Evolutionary conservation across 495 filamentous ascomycete genomes (phyloP), one percentile per base, ranked within the genome.

Genomic region (Lophiotrema nucula): DNA sequence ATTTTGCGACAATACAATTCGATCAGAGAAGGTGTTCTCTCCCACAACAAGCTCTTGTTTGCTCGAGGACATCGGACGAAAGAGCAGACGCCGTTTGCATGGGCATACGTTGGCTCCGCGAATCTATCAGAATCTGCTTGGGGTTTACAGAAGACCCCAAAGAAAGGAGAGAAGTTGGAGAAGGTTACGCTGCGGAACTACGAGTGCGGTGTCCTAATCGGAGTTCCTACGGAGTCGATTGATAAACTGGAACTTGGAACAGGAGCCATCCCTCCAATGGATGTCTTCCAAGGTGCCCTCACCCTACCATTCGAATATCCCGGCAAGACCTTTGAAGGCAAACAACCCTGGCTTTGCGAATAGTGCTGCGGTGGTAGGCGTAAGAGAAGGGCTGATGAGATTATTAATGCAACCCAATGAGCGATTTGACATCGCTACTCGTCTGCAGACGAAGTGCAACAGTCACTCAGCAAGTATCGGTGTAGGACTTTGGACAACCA

Each of bases 121-220:
- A 98, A 98, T 71, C 66, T 95, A 6, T 92, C 90, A 0, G 90
- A 96, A 71, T 91, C 87, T 64, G 93, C 93, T 10, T 98, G 93
- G 88, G 90, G 90, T 0, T 85, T 83, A 24, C 72, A 95, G 1
- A 78, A 83, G 35, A 82, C 84, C 49, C 88, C 92, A 47, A 80
- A 78, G 28, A 67, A 58, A 0, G 86, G 79, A 0, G 84, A 85
- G 45, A 58, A 73, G 19, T 10, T 43, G 10, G 79, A 82, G 0
- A 96, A 91, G 62, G 71, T 97, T 18, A 93, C 84, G 53, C 90
- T 87, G 67, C 83, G 88, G 12, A 98, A 97, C 70, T 98, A 93
- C 93, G 93, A 98, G 71, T 97, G 90, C 61, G 93, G 93, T 2
- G 90, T 98, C 0, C 23, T 98, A 2, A 59, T 96, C 11, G 84